Base-by-base conservation (phyloP, 371 early-diverging fungal genomes). In the Mortierella sp. region DNA sequence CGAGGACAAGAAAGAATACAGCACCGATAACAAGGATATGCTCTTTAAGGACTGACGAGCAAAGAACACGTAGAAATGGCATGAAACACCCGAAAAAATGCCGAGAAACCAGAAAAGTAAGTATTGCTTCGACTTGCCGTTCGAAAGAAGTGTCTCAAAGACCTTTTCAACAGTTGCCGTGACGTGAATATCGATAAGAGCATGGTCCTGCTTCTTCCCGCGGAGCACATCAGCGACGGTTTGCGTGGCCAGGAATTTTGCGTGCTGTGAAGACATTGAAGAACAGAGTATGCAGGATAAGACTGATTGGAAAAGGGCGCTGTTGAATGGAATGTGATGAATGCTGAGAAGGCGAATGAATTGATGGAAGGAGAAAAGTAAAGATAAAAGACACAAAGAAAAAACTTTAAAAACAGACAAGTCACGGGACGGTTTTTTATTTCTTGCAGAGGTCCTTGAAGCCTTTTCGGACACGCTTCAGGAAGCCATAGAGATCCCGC, bases 151-250 rank as follows among this genome's bases (percentile, higher is more conserved):
- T 17, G 86, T 64, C 60, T 86, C 83, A 65, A 88, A 82, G n/a
- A 86, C 86, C 47, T 85, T 76, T 67, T 88, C 88, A 50, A 88
- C 79, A 3, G 87, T 86, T 6, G 84, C 80, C 21, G 78, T 82
- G 47, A 79, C 67, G 47, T 84, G 84, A 55, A 88, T 73, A 63
- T 88, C 88, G 15, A 86, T 71, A 34, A 88, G 64, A n/a, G 73
- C 65, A 11, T 68, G 61, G 23, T 66, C 57, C 21, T 64, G 64
- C 8, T 76, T 80, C 64, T 86, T 86, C 30, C 76, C 80, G 9
- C 56, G 46, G 31, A 87, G 47, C 7, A 87, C 81, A 69, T 87
- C 79, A 7, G 64, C 82, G 14, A 86, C 83, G 1, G 83, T 82
- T 52, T 78, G 83, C 32, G 81, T 73, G 26, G 70, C 65, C 24